phyloP scores from a whole-genome alignment of 805 yeast species.

The Kodamaea kaohsiungensis region DNA sequence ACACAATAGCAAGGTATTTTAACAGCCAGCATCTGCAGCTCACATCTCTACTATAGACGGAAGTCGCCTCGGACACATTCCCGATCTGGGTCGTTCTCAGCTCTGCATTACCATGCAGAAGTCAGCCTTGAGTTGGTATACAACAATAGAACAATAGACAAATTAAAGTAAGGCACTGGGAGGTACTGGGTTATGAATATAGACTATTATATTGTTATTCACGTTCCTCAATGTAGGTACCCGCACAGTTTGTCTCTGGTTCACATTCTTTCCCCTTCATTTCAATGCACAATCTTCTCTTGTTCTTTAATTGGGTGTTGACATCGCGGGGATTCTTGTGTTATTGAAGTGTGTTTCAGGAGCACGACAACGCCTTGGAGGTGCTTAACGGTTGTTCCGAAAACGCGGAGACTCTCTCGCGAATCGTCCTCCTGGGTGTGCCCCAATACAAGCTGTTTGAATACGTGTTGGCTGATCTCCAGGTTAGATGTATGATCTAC shows the following conservation, averaged over 20 bases:
- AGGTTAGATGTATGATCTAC: no score
- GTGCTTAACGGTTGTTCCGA: constrained; percentile 1
- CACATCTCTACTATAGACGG: not conserved
- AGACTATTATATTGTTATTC: not conserved
- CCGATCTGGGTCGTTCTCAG: not conserved
- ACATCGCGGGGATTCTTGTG: not conserved
- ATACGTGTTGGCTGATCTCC: no score
- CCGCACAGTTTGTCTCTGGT: not conserved
- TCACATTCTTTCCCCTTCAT: not conserved
- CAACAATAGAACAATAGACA: not conserved
- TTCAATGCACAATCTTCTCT: no score
- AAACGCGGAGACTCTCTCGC: not conserved
- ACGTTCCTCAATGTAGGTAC: not conserved
- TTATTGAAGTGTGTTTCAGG: not conserved
- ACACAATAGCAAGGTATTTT: not conserved
- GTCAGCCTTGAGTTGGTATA: not conserved
- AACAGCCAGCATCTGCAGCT: not conserved
- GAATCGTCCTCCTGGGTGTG: not conserved
- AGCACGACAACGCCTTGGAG: not conserved
- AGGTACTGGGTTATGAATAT: not conserved
- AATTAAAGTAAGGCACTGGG: not conserved
- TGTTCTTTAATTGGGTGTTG: not conserved
- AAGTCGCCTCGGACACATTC: not conserved
- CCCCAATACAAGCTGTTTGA: no score
- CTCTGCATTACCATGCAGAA: not conserved